Base-by-base conservation (phyloP, 192 early-diverging fungal genomes). In the Entomortierella parvispora region DNA sequence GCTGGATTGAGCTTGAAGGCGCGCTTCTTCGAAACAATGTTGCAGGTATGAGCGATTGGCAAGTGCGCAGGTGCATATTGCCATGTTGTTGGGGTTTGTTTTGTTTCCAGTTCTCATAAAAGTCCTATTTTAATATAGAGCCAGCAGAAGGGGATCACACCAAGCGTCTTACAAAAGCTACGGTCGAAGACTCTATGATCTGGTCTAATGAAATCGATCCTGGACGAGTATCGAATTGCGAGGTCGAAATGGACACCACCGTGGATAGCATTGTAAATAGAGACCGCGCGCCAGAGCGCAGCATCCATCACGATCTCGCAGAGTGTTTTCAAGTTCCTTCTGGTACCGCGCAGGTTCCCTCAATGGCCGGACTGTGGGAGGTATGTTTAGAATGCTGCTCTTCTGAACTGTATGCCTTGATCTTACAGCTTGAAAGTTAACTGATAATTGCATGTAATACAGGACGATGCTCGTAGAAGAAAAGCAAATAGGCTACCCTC, bases 241-340 rank as follows among this genome's bases (percentile, higher is more conserved):
- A 94, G 57, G 77, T 96, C 18, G 95, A 96, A 67, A 69, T 93
- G 8, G 95, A 97, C 61, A 72, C 83, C 4, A 74, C 82, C 7
- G 84, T 79, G 5, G 68, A 69, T 37, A 82, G 88, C 22, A 93
- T 97, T 42, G 18, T 89, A 18, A 97, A 97, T 56, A 72, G 90
- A 17, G 64, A 76, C 6, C 44, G 46, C 6, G 69, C 85, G 10
- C 62, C 62, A 3, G 87, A 90, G 63, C 77, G 89, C 25, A 53
- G 79, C 20, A 81, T 80, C 8, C 90, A 91, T 61, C 65, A 77
- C 15, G 58, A 60, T 9, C 40, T 86, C 4, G 40, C 65, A 0
- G 86, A 86, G n/a, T 70, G 56, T n/a, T 56, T 57, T 18, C 40
- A 62, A 25, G 40, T 62, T 14, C 68, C 66, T 7, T 28, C 65